phyloP scores from a whole-genome alignment of 352 stramenopile species.

The Pythium aristosporum region DNA sequence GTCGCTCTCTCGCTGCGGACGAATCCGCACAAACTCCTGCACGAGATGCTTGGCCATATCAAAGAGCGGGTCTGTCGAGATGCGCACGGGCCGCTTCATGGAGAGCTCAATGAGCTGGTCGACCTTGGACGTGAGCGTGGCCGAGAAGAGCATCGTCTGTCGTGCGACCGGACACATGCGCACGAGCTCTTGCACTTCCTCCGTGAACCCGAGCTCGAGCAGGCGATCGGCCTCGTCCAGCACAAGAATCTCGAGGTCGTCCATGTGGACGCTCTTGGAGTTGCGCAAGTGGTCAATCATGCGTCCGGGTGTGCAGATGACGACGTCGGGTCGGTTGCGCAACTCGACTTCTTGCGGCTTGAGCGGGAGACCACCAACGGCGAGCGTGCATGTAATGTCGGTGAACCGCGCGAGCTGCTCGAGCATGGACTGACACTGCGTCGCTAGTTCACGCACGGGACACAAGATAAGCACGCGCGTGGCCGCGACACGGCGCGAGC shows the following conservation, averaged over 20 bases:
- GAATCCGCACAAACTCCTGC: slow-evolving; percentile 98
- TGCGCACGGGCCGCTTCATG: slow-evolving; percentile 95
- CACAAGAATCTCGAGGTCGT: slow-evolving; percentile 98
- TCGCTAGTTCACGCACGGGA: slow-evolving; percentile 97
- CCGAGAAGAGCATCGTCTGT: slow-evolving; percentile 99
- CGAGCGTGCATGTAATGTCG: slow-evolving; percentile 90
- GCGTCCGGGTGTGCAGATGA: slow-evolving; percentile 97
- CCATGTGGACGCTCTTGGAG: slow-evolving; percentile 95
- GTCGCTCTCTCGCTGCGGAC: slow-evolving; percentile 88
- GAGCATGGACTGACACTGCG: slow-evolving; percentile 95
- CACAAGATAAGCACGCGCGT: slow-evolving; percentile 97
- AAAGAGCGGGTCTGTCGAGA: slow-evolving; percentile 92
- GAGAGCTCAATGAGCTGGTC: slow-evolving; percentile 96
- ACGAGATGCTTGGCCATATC: slow-evolving; percentile 96
- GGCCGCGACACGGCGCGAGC: slow-evolving; percentile 76
- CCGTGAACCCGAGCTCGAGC: slow-evolving; percentile 98
- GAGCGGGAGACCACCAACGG: slow-evolving; percentile 92
- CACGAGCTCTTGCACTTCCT: slow-evolving; percentile 96
- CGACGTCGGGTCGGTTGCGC: slow-evolving; percentile 93
- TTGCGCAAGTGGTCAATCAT: slow-evolving; percentile 99
- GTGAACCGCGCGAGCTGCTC: slow-evolving; percentile 95
- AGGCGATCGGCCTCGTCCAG: slow-evolving; percentile 94
- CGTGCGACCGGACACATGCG: slow-evolving; percentile 93
- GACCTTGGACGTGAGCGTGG: slow-evolving; percentile 98
- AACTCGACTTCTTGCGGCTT: slow-evolving; percentile 96